Base-by-base conservation (phyloP, 768 basidiomycete genomes). In the Lyophyllum shimeji region DNA sequence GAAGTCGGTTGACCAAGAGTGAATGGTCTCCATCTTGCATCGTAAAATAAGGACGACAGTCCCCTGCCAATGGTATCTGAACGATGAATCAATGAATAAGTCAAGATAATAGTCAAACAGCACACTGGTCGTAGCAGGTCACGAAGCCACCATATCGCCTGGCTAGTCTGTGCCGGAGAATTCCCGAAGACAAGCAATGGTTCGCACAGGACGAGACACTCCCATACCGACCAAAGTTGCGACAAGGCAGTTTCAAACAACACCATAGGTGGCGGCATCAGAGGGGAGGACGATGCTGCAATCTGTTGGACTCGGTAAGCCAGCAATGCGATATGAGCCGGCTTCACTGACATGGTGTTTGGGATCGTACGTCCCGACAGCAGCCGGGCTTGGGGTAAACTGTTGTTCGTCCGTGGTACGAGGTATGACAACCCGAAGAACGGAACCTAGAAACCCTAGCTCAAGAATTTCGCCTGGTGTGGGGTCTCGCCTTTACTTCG, bases 1-100 rank as follows among this genome's bases (percentile, higher is more conserved):
- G 82, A 27, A 90, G 82, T 58, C 86, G 86, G 67, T 93, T 94
- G 42, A 97, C 86, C 12, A 99, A 70, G 1, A 79, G 65, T 2
- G 79, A 62, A 59, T 89, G 85, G 57, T 97, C 95, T n/a, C 81
- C 81, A 64, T 98, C 96, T 67, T 98, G 96, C 63, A 99, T 94
- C 15, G 96, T 97, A 61, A 98, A 90, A 69, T 96, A 99, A 0
- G 96, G 96, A 8, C 96, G 82, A 63, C 93, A 84, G 65, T 99
- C 95, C 1, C 84, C 84, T 0, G 87, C 83, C 7, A 92, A 76
- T 3, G 94, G 93, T 27, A 96, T 86, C 93, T 94, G 42, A 34
- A 27, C 24, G 46, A 43, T 31, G 31, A 43, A 20, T 60, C 43
- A 46, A 39, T 27, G 27, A 47, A 24, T n/a, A 55, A n/a, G 13